Evolutionary conservation across 2,329 filamentous ascomycete genomes (phyloP), one percentile per base, ranked within the genome.

Genomic region (Nothopassalora personata): DNA sequence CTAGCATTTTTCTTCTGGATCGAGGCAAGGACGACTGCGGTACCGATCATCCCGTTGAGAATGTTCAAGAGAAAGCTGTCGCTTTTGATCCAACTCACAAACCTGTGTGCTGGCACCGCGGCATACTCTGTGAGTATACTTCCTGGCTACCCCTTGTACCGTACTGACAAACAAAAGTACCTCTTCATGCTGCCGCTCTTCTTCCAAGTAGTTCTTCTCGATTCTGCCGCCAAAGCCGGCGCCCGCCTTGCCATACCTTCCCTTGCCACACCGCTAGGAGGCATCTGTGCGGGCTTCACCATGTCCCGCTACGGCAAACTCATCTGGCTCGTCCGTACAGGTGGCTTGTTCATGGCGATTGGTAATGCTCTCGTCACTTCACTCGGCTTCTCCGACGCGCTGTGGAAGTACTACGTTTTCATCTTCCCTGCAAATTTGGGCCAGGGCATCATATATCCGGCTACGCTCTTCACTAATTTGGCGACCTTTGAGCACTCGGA

Each of bases 161-260:
- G 31, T 58, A 23, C 39, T 27, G 5, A 19, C 56, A 8, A n/a
- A 28, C 43, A 8, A 11, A 3, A 54, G 75, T 79, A 77, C 58
- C 71, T 80, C n/a, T 80, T 80, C 64, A 79, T 74, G 48, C 70
- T 79, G 0, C 77, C 77, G 1, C 68, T 80, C 0, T 75, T 79
- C 58, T 80, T 90, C 75, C 88, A 90, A 70, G 87, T 86, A 39
- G 87, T 90, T 28, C 84, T 89, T 51, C 80, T 88, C 54, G 77
- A 80, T 49, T 77, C 73, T 15, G 72, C 78, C 5, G 75, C 77
- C 13, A 76, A 72, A 56, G 77, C 78, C 4, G 77, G 77, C 13
- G 74, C 72, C 4, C 71, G 77, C 27, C 70, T 80, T 4, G 74
- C 74, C 0, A 75, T 79, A 9, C 77, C 77, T 1, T 79, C 76